Base-by-base conservation (phyloP, 768 basidiomycete species). In the Auriscalpium microsporum region DNA sequence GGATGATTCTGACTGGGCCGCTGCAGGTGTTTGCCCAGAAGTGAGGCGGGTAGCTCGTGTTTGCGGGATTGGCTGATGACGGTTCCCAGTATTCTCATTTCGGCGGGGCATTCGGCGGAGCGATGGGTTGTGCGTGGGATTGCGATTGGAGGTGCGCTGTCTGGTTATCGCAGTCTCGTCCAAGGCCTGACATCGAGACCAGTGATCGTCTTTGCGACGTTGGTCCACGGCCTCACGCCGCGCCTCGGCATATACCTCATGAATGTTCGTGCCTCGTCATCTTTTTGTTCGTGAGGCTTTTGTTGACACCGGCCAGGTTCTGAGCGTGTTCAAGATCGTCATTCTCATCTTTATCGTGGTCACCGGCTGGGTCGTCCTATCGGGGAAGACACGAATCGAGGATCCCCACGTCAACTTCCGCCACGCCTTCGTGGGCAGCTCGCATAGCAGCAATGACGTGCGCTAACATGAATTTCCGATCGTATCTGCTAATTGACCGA, bases 351-450 rank as follows among this genome's bases (percentile, higher is more conserved):
- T 83, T 56, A 67, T 86, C 45, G 76, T 81, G 1, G 65, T 83
- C 44, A 76, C 80, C 4, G 78, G 82, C 3, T 78, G 81, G 71
- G 79, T 79, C 21, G 84, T 85, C 9, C 73, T 86, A 10, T 75
- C 77, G 4, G 84, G 82, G 1, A 70, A 74, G 52, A 83, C 81
- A 2, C 72, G 71, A 8, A 74, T 86, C n/a, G 42, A 72, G 45
- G 76, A 85, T 64, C 81, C 84, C 0, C 72, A 76, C 48, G 73
- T 69, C 40, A 82, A 83, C 65, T 86, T 86, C 66, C 71, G 68
- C 42, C 65, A 84, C 61, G 71, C 78, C 0, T 87, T 86, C 54
- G 73, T 71, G 1, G 82, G 80, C 17, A 81, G 79, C 28, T 78
- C 76, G 1, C 71, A 72, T 37, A 80, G 76, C 49, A 73, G 77